These are phyloP conservation scores for Lasiodiplodia sp. DNA, from an alignment of 2,329 filamentous ascomycete genomes.

Conservation along the genomic window DNA sequence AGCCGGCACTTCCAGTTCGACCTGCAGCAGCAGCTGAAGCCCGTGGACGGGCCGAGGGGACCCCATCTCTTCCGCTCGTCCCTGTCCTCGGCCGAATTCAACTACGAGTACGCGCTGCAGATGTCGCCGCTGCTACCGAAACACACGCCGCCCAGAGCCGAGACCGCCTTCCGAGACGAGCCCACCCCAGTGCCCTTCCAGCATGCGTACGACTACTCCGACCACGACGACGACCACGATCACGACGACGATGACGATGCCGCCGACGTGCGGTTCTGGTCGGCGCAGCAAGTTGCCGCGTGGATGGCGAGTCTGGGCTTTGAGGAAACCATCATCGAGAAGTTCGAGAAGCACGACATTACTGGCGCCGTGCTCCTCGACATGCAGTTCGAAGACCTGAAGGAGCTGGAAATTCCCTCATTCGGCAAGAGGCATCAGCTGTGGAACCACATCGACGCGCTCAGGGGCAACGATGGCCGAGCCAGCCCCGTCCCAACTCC, in stretches of 20 bases:
- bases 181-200: conserved; percentile 23
- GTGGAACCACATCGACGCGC: conserved; percentile 78
- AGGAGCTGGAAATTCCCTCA: conserved; percentile 80
- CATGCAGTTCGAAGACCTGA: conserved; percentile 88
- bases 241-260: conserved; percentile 63
- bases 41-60: conserved; percentile 80
- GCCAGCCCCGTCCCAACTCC: conserved; percentile 55
- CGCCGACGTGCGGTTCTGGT: conserved; percentile 70
- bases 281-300: conserved; percentile 77
- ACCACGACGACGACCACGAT: conserved; percentile 56
- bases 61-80: conserved; percentile 86
- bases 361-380: conserved; percentile 85
- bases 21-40: conserved; percentile 62
- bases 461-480: conserved; percentile 60
- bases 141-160: conserved; percentile 54
- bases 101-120: conserved; percentile 63
- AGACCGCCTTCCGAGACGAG: conserved; percentile 38
- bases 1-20: conserved; percentile 67
- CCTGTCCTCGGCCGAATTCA: conserved; percentile 62
- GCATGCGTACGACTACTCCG: conserved; percentile 22
- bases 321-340: conserved; percentile 78
- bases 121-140: conserved; percentile 78
- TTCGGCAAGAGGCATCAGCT: conserved; percentile 82
- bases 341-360: conserved; percentile 92
- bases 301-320: conserved; percentile 88